Conservation (phyloP, 345 rosid species). For the Barbarea vulgaris region DNA sequence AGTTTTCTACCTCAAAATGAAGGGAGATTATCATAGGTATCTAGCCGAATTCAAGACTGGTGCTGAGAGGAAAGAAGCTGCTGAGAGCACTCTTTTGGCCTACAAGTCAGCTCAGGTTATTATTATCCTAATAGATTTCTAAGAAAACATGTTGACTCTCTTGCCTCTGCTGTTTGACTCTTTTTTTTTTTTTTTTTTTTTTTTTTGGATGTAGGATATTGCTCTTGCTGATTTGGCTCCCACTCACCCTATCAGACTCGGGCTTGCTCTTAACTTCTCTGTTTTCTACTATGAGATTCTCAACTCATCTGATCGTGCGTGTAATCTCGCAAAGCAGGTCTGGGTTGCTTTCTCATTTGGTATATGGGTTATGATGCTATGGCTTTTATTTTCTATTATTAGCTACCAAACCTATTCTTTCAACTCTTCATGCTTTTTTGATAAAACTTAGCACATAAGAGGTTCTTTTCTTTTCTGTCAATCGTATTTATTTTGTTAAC, state of each 20-base stretch:
- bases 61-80: slow-evolving; percentile 95
- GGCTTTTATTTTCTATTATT: neutral
- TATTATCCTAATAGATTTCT: neutral
- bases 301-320: slow-evolving; percentile 97
- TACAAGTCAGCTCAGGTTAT: slow-evolving; percentile 96
- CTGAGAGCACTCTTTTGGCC: slow-evolving; percentile 92
- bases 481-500: neutral
- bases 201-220: slow-evolving; percentile 60
- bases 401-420: neutral
- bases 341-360: neutral
- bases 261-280: slow-evolving; percentile 97
- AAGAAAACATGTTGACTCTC: slow-evolving; percentile 1
- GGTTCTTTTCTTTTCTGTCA: neutral
- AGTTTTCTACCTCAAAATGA: slow-evolving; percentile 97
- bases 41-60: slow-evolving; percentile 96
- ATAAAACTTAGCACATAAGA: neutral
- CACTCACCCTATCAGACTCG: slow-evolving; percentile 94
- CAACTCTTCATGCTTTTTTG: slow-evolving; percentile 7
- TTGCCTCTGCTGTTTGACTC: slow-evolving; percentile 1
- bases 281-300: slow-evolving; percentile 98
- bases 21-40: slow-evolving; percentile 94
- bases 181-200: neutral
- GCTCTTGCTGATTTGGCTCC: slow-evolving; percentile 88
- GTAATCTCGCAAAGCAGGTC: slow-evolving; percentile 96
- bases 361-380: neutral